Base-by-base conservation (phyloP, 2,329 filamentous ascomycete genomes). In the Xylaria sp. region DNA sequence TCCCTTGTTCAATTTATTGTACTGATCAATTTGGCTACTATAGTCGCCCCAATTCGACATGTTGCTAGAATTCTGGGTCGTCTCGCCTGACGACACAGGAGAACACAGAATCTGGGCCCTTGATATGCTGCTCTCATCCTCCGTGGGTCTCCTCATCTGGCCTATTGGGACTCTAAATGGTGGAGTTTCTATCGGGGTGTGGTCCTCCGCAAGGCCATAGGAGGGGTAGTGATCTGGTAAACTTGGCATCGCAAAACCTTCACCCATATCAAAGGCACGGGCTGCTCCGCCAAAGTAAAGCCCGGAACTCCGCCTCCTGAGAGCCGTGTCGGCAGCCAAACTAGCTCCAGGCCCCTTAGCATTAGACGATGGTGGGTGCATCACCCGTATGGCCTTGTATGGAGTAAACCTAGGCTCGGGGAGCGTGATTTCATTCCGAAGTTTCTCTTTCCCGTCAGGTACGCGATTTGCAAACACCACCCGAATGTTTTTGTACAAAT, bases 381-480 rank as follows among this genome's bases (percentile, higher is more conserved):
- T 87, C 37, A 84, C 82, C 6, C 86, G 82, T 44, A 85, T 81
- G 2, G 92, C 88, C 78, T 94, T 97, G 82, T 97, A 98, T 0
- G 90, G 85, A 64, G 90, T 93, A 78, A 93, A 99, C 23, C 90
- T 88, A 23, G 96, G 96, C 74, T 98, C 94, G 0, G 95, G 95
- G 68, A 92, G 86, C 44, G 96, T 94, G 5, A 95, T 91, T 78
- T 99, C 96, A 76, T 97, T 98, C 37, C 91, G 87, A 47, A 99
- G 85, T 77, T 91, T 95, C 80, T 98, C 95, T 78, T 98, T 97
- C 48, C 93, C 95, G 75, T 98, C 96, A 0, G 96, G 95, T 0
- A 98, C 95, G 29, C 96, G 90, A 78, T 98, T 98, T 63, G 96
- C 96, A 78, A 99, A 99, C 2, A 99, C 95, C 42, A 98, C 93